A percentile compares a stretch with the other conserved stretches of the same genome.
phyloP scores from a whole-genome alignment of 257 asterid genomes.

The Verbena officinalis region DNA sequence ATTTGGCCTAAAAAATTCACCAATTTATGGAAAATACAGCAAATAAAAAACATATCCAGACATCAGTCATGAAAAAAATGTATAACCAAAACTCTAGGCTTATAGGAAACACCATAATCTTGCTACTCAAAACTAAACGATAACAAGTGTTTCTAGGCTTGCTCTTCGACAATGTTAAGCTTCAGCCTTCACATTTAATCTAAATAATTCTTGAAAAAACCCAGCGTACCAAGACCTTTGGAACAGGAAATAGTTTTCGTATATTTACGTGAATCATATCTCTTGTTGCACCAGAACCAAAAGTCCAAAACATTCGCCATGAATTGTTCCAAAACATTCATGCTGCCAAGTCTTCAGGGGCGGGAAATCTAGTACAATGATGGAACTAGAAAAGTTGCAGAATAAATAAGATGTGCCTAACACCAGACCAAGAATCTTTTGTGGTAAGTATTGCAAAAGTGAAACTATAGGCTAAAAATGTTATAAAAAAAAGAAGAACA shows the following conservation, averaged over 20 bases:
- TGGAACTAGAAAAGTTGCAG: neutral
- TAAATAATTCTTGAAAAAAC: neutral
- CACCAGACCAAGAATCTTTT: neutral
- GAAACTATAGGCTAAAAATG: neutral
- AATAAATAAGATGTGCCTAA: neutral
- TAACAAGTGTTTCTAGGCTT: neutral
- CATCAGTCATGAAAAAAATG: neutral
- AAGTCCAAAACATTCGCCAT: neutral
- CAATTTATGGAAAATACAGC: neutral
- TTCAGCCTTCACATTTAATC: neutral
- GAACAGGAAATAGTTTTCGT: neutral
- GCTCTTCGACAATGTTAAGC: neutral
- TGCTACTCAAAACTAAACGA: neutral
- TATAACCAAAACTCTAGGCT: neutral
- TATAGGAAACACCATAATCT: neutral
- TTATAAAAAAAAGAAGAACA: neutral
- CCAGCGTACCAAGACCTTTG: neutral
- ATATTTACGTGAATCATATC: neutral
- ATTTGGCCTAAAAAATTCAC: too few species aligned
- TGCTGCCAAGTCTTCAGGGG: neutral
- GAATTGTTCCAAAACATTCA: neutral
- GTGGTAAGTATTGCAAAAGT: neutral
- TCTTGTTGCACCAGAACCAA: conserved; percentile 13
- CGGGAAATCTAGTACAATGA: neutral
- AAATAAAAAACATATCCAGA: neutral